Conservation (phyloP, 345 rosid genomes). For the Pseudoturritis turrita region DNA sequence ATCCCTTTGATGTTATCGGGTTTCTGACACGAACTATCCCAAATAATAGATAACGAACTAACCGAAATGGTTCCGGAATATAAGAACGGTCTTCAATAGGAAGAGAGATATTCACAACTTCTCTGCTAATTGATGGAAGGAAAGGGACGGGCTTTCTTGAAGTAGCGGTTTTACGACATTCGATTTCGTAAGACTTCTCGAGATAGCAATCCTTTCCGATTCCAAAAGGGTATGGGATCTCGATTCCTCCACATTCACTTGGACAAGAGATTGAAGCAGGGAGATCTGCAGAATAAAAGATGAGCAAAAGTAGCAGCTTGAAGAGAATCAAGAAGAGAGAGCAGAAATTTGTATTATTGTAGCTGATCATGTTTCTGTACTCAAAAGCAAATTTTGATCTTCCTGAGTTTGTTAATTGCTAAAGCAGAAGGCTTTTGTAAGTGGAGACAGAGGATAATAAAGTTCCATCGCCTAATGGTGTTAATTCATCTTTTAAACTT, state of each 20-base stretch:
- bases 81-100: not conserved
- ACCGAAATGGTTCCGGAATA: not conserved
- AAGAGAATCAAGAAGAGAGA: not conserved
- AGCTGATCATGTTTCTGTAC: not conserved
- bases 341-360: not conserved
- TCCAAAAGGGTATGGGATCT: conserved; percentile 45
- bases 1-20: not conserved
- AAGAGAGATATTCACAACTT: conserved; percentile 24
- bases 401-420: too few species aligned
- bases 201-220: conserved; percentile 13
- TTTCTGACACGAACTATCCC: not conserved
- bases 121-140: not conserved
- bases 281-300: not conserved
- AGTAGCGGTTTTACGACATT: conserved; percentile 12
- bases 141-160: conserved; percentile 10
- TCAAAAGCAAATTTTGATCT: not conserved
- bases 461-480: too few species aligned
- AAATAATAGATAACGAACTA: not conserved
- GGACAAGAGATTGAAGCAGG: not conserved
- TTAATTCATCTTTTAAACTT: too few species aligned
- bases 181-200: not conserved
- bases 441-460: too few species aligned
- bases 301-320: not conserved
- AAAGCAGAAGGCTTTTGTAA: too few species aligned
- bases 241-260: conserved; percentile 27